Evolutionary conservation across 2,329 filamentous ascomycete genomes (phyloP), one percentile per base, ranked within the genome.

Genomic region (Phaeosphaeriaceae sp.): DNA sequence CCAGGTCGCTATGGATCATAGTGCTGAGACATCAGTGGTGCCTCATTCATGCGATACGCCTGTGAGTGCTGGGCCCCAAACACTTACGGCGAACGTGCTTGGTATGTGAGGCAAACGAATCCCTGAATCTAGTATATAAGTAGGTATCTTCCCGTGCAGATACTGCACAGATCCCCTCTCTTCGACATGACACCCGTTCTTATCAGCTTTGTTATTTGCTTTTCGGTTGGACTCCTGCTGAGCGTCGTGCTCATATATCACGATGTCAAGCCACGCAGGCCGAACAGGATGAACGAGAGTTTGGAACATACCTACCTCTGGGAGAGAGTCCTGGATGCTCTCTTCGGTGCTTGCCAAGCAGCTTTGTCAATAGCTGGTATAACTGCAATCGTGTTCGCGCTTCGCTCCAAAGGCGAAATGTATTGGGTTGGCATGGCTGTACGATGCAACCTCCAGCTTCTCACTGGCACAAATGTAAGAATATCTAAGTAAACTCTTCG

Each of bases 191-290:
- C 40, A 43, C 43, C 16, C 21, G 18, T 54, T 34, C 36, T 50
- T 50, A 46, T 48, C 33, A 30, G 51, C 35, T 54, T 50, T 39
- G 20, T 42, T 41, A 17, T 44, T 39, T 54, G 30, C 41, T 50
- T 54, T 36, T 30, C 38, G 21, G 21, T 35, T 39, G 29, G 47
- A 42, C 44, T 48, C 38, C 23, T 54, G 29, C 43, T 50, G 32
- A 54, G 47, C 35, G 30, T 50, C 9, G 30, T 43, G 26, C 52
- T 54, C 20, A 48, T 50, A 38, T 50, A 44, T 44, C 29, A 28
- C 29, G 32, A 54, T 48, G 33, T 42, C 23, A 13, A 34, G 40
- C 40, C 36, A 42, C 11, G 35, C 26, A n/a, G n/a, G n/a, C n/a
- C n/a, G n/a, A n/a, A n/a, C n/a, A n/a, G n/a, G n/a, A n/a, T n/a